Evolutionary conservation across 78 protist genomes (phyloP), one percentile per base, ranked within the genome.

Genomic region (Speleostelium caveatum): DNA sequence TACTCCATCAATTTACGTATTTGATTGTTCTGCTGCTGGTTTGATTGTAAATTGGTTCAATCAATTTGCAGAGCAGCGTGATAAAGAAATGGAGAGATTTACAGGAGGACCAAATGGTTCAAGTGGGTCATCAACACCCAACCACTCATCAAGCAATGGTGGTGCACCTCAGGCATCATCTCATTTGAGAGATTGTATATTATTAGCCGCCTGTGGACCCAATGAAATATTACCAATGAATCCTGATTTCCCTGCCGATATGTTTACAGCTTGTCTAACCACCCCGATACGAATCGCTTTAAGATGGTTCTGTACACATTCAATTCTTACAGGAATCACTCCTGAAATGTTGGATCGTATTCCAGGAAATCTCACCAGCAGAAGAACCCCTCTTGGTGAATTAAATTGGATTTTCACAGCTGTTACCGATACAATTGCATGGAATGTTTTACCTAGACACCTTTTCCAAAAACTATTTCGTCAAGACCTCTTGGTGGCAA

Each of bases 341-440:
- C 39, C 49, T 16, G 97, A 95, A 7, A 74, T 89, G 92, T 16
- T 95, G n/a, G 95, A 85, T 22, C 19, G 62, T 2, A 51, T 96
- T 2, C 97, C 97, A 0, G 99, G 99, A 22, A 30, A 30, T 41
- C 92, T 92, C 0, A 51, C 42, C n/a, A 95, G 97, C n/a, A 94
- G 98, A 19, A 61, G 95, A n/a, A 87, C 99, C 19, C 97, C 97
- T 1, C 73, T 96, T 12, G 99, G 99, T 3, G 99, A 99, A 49
- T 86, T 99, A 30, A 91, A 94, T 66, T 98, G 99, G 99, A 98
- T 99, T 32, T 98, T 99, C 77, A 98, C 99, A 0, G 99, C 99
- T 3, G 78, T 99, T 73, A 99, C 99, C 30, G 99, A 99, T 91
- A 96, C 99, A 3, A 99, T 99, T 58, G 99, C 99, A 0, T 99